Percentiles rank a stretch among this genome's conserved stretches.
phyloP scores from a whole-genome alignment of 2,329 filamentous ascomycete genomes.

The Eutypella sp. region DNA sequence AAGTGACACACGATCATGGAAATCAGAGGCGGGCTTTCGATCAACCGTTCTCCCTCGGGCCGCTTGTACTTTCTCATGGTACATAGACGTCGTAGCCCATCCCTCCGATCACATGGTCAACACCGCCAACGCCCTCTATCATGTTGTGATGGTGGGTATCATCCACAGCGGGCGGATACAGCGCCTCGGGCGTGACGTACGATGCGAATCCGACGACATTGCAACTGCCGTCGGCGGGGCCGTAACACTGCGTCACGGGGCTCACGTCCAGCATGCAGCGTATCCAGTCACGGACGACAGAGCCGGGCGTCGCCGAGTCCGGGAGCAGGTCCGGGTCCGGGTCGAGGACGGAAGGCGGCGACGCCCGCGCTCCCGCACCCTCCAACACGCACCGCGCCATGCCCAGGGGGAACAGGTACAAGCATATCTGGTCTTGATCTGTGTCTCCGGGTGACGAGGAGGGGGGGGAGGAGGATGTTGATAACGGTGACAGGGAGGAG shows the following conservation, averaged over 20 bases:
- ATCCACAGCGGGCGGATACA: too few relatives aligned
- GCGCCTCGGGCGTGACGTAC: background rate
- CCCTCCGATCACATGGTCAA: too few relatives aligned
- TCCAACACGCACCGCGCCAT: conserved; percentile 14
- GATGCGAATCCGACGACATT: background rate
- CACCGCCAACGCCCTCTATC: background rate
- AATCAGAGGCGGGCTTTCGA: too few relatives aligned
- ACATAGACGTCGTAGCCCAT: too few relatives aligned
- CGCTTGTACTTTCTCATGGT: too few relatives aligned
- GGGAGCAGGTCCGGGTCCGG: conserved; percentile 1
- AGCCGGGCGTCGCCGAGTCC: background rate
- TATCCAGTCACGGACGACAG: background rate
- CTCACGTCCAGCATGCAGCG: background rate
- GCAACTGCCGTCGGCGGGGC: background rate
- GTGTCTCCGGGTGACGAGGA: too few relatives aligned
- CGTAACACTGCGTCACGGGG: background rate
- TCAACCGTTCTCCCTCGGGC: too few relatives aligned
- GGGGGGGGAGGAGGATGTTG: too few relatives aligned
- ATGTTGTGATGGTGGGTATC: too few relatives aligned
- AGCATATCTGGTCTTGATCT: conserved; percentile 10
- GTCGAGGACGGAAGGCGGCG: conserved; percentile 6
- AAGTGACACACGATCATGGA: too few relatives aligned
- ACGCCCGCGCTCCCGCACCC: conserved; percentile 6
- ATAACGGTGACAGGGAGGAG: too few relatives aligned
- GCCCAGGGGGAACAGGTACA: conserved; percentile 15